Evolutionary conservation across 305 asterid genomes (phyloP).

Genomic region (Fraxinus sp.): DNA sequence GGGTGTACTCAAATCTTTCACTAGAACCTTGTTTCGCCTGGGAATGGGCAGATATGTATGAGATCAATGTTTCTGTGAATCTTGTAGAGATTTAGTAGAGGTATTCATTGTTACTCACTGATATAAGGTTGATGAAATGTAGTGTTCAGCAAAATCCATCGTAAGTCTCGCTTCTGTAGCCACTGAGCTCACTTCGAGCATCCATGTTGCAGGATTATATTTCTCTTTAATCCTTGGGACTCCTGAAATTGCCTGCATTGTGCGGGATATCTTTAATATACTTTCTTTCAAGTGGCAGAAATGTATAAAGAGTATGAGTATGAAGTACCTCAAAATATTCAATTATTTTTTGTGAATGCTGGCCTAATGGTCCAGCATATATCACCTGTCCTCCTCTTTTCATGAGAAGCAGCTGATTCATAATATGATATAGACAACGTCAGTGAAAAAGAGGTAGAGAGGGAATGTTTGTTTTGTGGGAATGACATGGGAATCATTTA

Average conservation of each 20-base stretch:
- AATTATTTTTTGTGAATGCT: constrained; percentile 17
- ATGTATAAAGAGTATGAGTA: background rate
- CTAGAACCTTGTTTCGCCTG: constrained; percentile 59
- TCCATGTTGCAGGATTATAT: constrained; percentile 35
- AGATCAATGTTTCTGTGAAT: constrained; percentile 7
- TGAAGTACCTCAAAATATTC: constrained; percentile 30
- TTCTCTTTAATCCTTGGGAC: constrained; percentile 28
- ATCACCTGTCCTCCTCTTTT: constrained; percentile 23
- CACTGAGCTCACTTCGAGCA: constrained; percentile 29
- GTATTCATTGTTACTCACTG: constrained; percentile 19
- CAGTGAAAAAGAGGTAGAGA: background rate
- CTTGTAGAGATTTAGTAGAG: background rate
- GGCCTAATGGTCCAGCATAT: constrained; percentile 28
- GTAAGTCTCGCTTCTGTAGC: constrained; percentile 22
- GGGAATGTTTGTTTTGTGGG: background rate
- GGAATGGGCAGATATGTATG: background rate
- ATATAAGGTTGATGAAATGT: constrained; percentile 14
- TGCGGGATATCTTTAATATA: background rate
- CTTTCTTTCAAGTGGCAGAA: background rate
- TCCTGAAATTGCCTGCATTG: constrained; percentile 14
- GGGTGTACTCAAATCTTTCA: constrained; percentile 48
- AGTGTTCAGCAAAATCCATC: constrained; percentile 23
- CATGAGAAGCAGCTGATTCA: constrained; percentile 2
- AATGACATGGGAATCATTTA: background rate
- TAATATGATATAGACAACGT: background rate